Percentiles rank a stretch among this genome's conserved stretches.
Conservation (phyloP, 352 stramenopile genomes). For the Elongisporangium undulatum region DNA sequence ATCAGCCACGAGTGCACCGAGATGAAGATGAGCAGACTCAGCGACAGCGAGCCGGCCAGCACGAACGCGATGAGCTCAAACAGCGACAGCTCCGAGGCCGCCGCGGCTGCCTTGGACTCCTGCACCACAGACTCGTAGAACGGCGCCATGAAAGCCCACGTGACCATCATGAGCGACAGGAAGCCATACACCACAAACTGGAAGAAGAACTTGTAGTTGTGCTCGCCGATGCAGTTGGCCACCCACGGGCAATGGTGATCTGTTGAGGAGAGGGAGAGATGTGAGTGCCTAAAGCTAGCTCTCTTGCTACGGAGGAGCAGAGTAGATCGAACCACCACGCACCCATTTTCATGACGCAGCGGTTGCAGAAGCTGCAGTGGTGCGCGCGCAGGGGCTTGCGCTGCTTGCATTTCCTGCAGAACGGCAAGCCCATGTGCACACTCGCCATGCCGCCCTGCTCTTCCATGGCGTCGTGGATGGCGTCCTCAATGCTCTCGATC, state of each 20-base stretch:
- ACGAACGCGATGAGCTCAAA: slow-evolving; percentile 66
- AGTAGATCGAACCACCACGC: slow-evolving; percentile 5
- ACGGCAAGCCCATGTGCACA: slow-evolving; percentile 10
- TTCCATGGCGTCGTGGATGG: slow-evolving; percentile 60
- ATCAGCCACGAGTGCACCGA: slow-evolving; percentile 70
- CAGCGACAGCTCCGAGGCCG: slow-evolving; percentile 33
- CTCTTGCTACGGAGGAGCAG: background rate
- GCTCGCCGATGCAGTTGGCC: slow-evolving; percentile 75
- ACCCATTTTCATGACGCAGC: slow-evolving; percentile 87
- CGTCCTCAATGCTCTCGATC: slow-evolving; percentile 56
- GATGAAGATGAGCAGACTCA: slow-evolving; percentile 74
- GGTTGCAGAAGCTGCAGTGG: slow-evolving; percentile 85
- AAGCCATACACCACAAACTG: slow-evolving; percentile 82
- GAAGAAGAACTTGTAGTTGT: slow-evolving; percentile 88
- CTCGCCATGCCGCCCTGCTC: slow-evolving; percentile 11
- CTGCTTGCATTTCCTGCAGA: slow-evolving; percentile 63
- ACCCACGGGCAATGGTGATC: slow-evolving; percentile 99
- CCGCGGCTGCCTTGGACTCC: slow-evolving; percentile 3
- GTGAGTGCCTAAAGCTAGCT: no score
- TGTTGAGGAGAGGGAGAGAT: slow-evolving; percentile 8
- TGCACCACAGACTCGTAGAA: slow-evolving; percentile 29
- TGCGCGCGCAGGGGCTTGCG: slow-evolving; percentile 77
- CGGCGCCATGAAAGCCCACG: slow-evolving; percentile 43
- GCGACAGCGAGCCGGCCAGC: slow-evolving; percentile 54
- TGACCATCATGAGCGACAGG: slow-evolving; percentile 53